Evolutionary conservation across 768 basidiomycete species (phyloP).

Genomic region (Tricholoma matsutake): DNA sequence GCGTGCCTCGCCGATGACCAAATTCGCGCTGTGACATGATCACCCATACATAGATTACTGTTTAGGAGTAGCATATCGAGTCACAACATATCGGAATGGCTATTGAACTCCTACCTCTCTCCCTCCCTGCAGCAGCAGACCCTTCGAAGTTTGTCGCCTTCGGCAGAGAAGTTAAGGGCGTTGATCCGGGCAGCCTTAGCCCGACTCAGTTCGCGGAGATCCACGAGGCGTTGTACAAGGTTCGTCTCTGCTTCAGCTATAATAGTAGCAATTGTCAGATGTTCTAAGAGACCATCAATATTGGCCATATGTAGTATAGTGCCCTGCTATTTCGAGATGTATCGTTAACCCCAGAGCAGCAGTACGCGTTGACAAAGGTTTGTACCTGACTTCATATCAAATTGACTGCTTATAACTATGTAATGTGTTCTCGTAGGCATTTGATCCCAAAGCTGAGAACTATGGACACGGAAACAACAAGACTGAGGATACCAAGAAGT

Average conservation of each 20-base stretch:
- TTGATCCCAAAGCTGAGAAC: conserved; percentile 57
- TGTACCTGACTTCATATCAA: conserved; percentile 10
- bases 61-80: background rate
- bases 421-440: conserved; percentile 48
- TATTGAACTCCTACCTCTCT: conserved; percentile 62
- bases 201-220: conserved; percentile 65
- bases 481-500: conserved; percentile 67
- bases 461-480: conserved; percentile 93
- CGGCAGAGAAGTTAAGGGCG: conserved; percentile 73
- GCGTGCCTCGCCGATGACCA: no score
- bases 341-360: conserved; percentile 72
- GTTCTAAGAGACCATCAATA: background rate
- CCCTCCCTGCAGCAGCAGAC: conserved; percentile 73
- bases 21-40: background rate
- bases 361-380: conserved; percentile 84
- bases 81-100: conserved; percentile 46
- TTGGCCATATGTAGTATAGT: conserved; percentile 46
- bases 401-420: conserved; percentile 6
- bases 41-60: no score
- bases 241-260: conserved; percentile 24
- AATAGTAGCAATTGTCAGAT: background rate
- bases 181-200: conserved; percentile 61
- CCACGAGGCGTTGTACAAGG: conserved; percentile 74
- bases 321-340: conserved; percentile 73
- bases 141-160: conserved; percentile 63